These are phyloP conservation scores for Lupinus albus DNA, from an alignment of 306 rosid genomes.

Conservation along the genomic window DNA sequence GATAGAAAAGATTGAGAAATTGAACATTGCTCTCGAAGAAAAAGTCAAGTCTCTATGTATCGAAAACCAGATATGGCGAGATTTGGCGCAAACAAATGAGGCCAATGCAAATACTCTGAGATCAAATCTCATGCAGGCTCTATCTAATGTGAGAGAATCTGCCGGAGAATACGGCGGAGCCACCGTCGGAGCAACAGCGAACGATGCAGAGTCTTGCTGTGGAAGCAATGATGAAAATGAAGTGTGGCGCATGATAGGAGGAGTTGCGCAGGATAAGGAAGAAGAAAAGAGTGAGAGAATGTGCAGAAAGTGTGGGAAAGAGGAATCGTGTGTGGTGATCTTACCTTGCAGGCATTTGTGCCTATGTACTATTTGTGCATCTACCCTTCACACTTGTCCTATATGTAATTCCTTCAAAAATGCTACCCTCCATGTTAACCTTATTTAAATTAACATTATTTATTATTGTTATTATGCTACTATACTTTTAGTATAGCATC, in stretches of 20 bases:
- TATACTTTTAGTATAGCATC: not conserved
- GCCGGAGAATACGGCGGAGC: not conserved
- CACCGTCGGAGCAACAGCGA: constrained; percentile 14
- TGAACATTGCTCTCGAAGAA: constrained; percentile 70
- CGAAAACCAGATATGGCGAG: constrained; percentile 86
- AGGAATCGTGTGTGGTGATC: constrained; percentile 74
- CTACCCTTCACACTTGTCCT: constrained; percentile 69
- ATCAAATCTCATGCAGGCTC: constrained; percentile 62
- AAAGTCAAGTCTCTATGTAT: constrained; percentile 53
- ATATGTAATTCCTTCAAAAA: constrained; percentile 72
- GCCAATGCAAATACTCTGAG: constrained; percentile 75
- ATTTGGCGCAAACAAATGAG: constrained; percentile 77
- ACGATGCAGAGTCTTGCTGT: constrained; percentile 65
- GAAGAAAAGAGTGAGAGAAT: constrained; percentile 13
- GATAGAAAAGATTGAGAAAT: constrained; percentile 58
- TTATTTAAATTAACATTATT: constrained; percentile 34
- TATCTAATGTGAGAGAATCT: constrained; percentile 45
- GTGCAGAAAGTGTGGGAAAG: constrained; percentile 78
- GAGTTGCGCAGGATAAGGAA: constrained; percentile 31
- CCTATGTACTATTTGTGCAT: constrained; percentile 67
- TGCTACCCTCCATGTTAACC: constrained; percentile 66
- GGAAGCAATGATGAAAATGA: constrained; percentile 47
- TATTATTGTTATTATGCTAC: too few relatives aligned
- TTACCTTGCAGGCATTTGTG: constrained; percentile 92
- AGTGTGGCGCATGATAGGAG: constrained; percentile 42